Percentiles rank a stretch among this genome's conserved stretches.
phyloP scores from a whole-genome alignment of 1,139 yeast species.

The Lodderomyces metapsilosis region DNA sequence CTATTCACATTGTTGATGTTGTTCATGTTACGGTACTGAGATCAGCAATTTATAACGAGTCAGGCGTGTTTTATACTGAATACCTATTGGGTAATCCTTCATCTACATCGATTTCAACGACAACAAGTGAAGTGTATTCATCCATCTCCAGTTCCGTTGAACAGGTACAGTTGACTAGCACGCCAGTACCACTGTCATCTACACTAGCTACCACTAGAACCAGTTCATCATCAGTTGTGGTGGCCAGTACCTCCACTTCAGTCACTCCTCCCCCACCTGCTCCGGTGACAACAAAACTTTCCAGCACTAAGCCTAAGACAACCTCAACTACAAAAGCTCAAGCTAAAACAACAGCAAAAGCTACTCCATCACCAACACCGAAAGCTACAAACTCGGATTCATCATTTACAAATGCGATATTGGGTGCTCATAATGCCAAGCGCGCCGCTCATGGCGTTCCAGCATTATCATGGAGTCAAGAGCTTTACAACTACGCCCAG shows the following conservation, averaged over 20 bases:
- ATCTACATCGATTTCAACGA: background rate
- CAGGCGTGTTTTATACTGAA: constrained; percentile 1
- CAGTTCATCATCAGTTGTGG: background rate
- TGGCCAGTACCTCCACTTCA: too few relatives aligned
- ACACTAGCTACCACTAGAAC: background rate
- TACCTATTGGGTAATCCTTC: background rate
- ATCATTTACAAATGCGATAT: constrained; percentile 17
- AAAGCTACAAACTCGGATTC: background rate
- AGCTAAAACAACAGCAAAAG: constrained; percentile 7
- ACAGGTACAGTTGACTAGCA: background rate
- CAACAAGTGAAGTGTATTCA: background rate
- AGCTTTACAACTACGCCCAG: constrained; percentile 65
- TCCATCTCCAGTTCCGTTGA: background rate
- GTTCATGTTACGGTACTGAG: constrained; percentile 4
- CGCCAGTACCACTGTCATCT: background rate
- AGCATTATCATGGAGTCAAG: constrained; percentile 60
- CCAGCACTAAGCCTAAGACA: background rate
- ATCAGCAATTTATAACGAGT: constrained; percentile 2
- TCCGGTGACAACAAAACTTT: background rate
- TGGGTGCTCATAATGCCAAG: constrained; percentile 58
- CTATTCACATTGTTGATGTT: background rate
- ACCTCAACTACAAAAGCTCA: constrained; percentile 4
- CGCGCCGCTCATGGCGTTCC: constrained; percentile 67
- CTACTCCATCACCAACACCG: background rate
- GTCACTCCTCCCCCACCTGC: background rate